These are phyloP conservation scores for Afroboletus lepidellus DNA, from an alignment of 1,284 basidiomycete genomes.

Conservation along the genomic window DNA sequence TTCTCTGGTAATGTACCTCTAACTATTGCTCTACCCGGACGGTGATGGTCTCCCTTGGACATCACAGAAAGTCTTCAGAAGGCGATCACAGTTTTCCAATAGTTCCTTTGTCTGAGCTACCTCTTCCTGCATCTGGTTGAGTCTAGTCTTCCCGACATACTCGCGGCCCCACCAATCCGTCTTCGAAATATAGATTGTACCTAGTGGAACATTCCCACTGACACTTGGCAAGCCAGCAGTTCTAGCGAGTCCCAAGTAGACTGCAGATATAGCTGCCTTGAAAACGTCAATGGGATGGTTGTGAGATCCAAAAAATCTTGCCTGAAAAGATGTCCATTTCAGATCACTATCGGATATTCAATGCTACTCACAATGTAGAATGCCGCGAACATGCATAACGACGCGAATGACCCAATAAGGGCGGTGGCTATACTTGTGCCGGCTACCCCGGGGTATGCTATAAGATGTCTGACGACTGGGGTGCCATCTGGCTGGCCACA, in stretches of 20 bases:
- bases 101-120: conserved; percentile 44
- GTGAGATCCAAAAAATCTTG: conserved; percentile 61
- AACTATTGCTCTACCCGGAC: conserved; percentile 12
- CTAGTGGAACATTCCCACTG: conserved; percentile 11
- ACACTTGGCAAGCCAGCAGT: conserved; percentile 25
- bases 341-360: neutral
- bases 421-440: conserved; percentile 62
- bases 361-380: conserved; percentile 68
- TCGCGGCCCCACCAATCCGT: conserved; percentile 55
- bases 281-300: conserved; percentile 59
- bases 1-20: neutral
- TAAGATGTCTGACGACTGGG: conserved; percentile 55
- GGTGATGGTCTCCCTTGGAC: conserved; percentile 23
- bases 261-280: conserved; percentile 64
- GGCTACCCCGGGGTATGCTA: conserved; percentile 74
- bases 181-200: conserved; percentile 52
- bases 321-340: conserved; percentile 40
- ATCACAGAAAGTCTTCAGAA: conserved; percentile 33
- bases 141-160: conserved; percentile 46
- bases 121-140: conserved; percentile 51
- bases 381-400: conserved; percentile 52
- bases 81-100: conserved; percentile 53
- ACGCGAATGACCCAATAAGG: conserved; percentile 49
- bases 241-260: conserved; percentile 55
- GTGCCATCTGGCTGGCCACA: conserved; percentile 23